Evolutionary conservation across 805 yeast species (phyloP).

Genomic region (Sugiyamaella chiloensis): DNA sequence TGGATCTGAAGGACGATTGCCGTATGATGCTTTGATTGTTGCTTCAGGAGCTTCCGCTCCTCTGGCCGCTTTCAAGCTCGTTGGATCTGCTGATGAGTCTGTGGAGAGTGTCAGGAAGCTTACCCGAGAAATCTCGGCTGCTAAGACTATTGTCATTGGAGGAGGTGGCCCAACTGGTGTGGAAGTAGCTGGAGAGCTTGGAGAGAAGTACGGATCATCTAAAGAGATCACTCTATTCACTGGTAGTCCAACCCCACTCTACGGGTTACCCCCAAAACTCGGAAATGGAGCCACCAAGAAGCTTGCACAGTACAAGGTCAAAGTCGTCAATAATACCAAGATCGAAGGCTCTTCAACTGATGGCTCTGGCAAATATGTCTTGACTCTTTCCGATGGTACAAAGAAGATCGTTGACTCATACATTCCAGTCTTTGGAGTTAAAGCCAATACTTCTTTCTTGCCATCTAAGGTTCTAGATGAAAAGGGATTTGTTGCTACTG

Average conservation of each 20-base stretch:
- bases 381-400: conserved; percentile 21
- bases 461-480: conserved; percentile 11
- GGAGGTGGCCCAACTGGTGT: conserved; percentile 56
- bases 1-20: not conserved
- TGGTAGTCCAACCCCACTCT: conserved; percentile 11
- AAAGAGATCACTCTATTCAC: conserved; percentile 35
- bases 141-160: conserved; percentile 42
- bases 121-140: conserved; percentile 31
- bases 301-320: conserved; percentile 22
- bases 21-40: conserved; percentile 20
- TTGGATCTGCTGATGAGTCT: conserved; percentile 10
- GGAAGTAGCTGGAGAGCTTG: conserved; percentile 50
- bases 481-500: conserved; percentile 18
- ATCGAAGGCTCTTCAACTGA: conserved; percentile 9
- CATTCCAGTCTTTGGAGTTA: conserved; percentile 19
- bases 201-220: conserved; percentile 32
- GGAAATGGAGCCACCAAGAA: conserved; percentile 19
- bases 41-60: conserved; percentile 23
- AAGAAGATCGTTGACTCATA: conserved; percentile 16
- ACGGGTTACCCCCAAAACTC: conserved; percentile 5
- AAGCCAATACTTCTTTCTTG: conserved; percentile 23
- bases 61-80: conserved; percentile 17
- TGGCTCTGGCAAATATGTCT: conserved; percentile 8
- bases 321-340: conserved; percentile 16
- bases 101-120: conserved; percentile 9